Conservation (phyloP, 169 alveolate species). For the Plasmodium gonderi region DNA sequence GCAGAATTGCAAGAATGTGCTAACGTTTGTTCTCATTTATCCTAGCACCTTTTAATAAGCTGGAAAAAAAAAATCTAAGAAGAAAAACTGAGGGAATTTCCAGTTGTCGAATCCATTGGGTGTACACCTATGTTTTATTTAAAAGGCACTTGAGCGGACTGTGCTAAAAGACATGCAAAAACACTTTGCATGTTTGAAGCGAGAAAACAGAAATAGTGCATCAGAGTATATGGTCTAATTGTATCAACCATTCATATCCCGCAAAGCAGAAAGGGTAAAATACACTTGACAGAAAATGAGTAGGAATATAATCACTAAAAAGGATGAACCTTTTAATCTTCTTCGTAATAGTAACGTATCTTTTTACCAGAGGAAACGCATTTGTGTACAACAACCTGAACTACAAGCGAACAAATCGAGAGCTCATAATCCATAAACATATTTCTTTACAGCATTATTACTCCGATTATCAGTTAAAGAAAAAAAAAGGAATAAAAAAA, state of each 20-base stretch:
- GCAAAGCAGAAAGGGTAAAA: too few species aligned
- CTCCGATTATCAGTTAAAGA: not conserved
- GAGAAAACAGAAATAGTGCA: too few species aligned
- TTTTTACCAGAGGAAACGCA: constrained; percentile 43
- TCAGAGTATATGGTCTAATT: too few species aligned
- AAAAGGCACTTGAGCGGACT: too few species aligned
- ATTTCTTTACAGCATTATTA: not conserved
- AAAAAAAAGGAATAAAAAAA: constrained; percentile 5
- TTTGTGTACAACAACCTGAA: constrained; percentile 24
- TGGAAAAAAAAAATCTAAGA: not conserved
- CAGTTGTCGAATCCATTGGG: not conserved
- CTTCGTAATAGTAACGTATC: not conserved
- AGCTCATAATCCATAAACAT: not conserved
- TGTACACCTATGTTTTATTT: too few species aligned
- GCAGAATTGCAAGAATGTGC: not conserved
- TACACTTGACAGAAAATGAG: too few species aligned
- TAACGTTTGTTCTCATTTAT: not conserved
- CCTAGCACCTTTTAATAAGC: not conserved
- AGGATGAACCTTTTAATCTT: constrained; percentile 46
- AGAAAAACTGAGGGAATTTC: not conserved
- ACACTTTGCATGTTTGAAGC: too few species aligned
- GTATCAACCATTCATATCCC: too few species aligned
- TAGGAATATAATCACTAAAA: not conserved
- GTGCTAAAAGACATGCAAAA: too few species aligned
- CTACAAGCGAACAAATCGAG: not conserved